Percentiles rank a stretch among this genome's conserved stretches.
phyloP scores from a whole-genome alignment of 164 flowering plant species.

The Stephania yunnanensis region DNA sequence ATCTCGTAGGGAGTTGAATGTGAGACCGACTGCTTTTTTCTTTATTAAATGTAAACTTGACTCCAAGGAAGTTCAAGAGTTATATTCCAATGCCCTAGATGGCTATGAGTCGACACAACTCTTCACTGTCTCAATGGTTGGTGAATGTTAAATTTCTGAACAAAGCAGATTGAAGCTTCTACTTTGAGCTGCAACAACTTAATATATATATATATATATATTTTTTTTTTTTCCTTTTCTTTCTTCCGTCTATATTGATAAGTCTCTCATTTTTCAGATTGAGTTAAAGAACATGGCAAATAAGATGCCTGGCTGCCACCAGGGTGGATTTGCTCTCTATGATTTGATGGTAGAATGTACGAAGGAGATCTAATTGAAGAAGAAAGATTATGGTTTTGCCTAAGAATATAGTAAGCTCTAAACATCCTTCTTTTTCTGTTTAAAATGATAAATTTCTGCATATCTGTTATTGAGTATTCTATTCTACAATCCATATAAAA shows the following conservation, averaged over 20 bases:
- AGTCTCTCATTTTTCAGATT: conserved; percentile 32
- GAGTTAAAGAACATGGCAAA: conserved; percentile 51
- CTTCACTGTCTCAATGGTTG: conserved; percentile 57
- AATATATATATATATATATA: no score
- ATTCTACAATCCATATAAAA: neutral
- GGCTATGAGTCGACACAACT: conserved; percentile 87
- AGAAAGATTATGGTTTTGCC: neutral
- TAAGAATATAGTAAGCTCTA: neutral
- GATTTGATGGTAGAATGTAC: conserved; percentile 48
- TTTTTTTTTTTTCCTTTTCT: neutral
- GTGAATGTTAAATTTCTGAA: conserved; percentile 20
- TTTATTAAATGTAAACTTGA: conserved; percentile 66
- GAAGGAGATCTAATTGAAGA: conserved; percentile 22
- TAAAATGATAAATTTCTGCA: neutral
- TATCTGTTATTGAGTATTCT: neutral
- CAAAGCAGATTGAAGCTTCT: neutral
- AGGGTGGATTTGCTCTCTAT: conserved; percentile 83
- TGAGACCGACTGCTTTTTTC: conserved; percentile 90
- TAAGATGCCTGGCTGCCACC: conserved; percentile 98
- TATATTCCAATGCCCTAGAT: conserved; percentile 76
- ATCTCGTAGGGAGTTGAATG: conserved; percentile 73
- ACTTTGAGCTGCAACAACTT: neutral
- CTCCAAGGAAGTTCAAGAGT: conserved; percentile 56
- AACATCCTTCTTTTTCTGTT: neutral
- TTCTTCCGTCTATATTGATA: conserved; percentile 9